Evolutionary conservation across 306 rosid species (phyloP).

Genomic region (Sechiopsis laciniata): DNA sequence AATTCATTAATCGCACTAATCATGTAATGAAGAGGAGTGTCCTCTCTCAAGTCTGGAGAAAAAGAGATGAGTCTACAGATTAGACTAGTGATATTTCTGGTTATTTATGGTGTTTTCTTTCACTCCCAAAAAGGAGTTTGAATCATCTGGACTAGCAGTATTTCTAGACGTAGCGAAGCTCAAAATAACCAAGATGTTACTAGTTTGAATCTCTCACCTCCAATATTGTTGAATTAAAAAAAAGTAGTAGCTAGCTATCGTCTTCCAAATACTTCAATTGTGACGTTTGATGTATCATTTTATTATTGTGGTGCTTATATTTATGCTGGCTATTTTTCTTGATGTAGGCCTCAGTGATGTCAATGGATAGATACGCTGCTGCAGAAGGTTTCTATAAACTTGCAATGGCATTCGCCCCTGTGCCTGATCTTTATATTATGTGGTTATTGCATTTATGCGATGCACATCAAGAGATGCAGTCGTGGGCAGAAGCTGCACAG

Average conservation of each 20-base stretch:
- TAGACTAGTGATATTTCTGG: neutral
- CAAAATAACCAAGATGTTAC: too few relatives aligned
- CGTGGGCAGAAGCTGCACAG: constrained; percentile 99
- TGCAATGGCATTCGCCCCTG: constrained; percentile 98
- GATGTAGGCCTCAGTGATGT: constrained; percentile 74
- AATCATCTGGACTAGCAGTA: neutral
- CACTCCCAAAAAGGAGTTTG: neutral
- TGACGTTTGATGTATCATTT: neutral
- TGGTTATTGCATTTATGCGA: constrained; percentile 97
- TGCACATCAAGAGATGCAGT: constrained; percentile 98
- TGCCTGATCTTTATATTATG: constrained; percentile 99
- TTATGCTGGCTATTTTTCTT: constrained; percentile 22
- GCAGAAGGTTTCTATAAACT: constrained; percentile 89
- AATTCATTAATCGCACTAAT: neutral
- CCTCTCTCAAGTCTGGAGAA: neutral
- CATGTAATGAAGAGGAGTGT: neutral
- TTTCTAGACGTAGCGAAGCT: neutral
- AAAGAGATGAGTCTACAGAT: neutral
- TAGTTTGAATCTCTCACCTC: too few relatives aligned
- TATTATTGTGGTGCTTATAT: neutral
- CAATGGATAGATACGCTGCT: constrained; percentile 92
- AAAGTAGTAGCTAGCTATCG: neutral
- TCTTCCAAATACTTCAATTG: neutral
- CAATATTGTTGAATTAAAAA: too few relatives aligned
- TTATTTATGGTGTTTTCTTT: constrained; percentile 1